phyloP scores from a whole-genome alignment of 1,284 basidiomycete species.

The Ustilago shanxiensis region DNA sequence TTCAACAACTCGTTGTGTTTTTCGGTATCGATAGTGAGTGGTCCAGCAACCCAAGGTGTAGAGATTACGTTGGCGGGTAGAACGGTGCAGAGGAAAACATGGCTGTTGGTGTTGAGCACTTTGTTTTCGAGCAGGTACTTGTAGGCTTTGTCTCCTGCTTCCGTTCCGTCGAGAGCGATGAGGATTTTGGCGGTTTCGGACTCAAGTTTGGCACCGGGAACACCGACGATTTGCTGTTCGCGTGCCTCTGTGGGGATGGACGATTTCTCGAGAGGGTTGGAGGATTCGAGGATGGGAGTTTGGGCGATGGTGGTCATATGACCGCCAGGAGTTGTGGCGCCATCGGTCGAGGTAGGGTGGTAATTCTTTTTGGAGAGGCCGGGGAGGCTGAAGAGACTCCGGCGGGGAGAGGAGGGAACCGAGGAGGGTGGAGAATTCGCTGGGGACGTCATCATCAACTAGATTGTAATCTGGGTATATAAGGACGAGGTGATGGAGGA shows the following conservation, averaged over 20 bases:
- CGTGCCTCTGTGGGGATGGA: conserved; percentile 61
- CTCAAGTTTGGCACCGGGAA: conserved; percentile 46
- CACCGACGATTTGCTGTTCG: conserved; percentile 66
- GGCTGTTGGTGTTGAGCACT: conserved; percentile 49
- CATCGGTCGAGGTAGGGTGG: conserved; percentile 24
- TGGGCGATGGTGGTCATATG: conserved; percentile 58
- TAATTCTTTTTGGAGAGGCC: conserved; percentile 28
- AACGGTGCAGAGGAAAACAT: conserved; percentile 66
- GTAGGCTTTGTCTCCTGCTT: conserved; percentile 66
- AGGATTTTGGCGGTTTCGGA: conserved; percentile 57
- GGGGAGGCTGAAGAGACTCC: conserved; percentile 35
- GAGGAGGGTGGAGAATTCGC: conserved; percentile 37
- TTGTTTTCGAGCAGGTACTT: conserved; percentile 61
- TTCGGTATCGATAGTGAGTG: conserved; percentile 64
- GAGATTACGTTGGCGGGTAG: conserved; percentile 63
- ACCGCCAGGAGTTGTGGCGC: conserved; percentile 38
- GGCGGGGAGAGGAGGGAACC: conserved; percentile 47
- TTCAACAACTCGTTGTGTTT: conserved; percentile 66
- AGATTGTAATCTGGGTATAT: neutral
- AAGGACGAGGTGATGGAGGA: neutral
- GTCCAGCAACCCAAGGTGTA: conserved; percentile 66
- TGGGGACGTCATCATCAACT: conserved; percentile 38
- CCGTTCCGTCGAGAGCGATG: conserved; percentile 66
- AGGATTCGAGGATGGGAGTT: conserved; percentile 64
- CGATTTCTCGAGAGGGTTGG: conserved; percentile 65